Percentiles rank a stretch among this genome's conserved stretches.
Conservation (phyloP, 2,329 filamentous ascomycete genomes). For the Trichophaea hybrida region DNA sequence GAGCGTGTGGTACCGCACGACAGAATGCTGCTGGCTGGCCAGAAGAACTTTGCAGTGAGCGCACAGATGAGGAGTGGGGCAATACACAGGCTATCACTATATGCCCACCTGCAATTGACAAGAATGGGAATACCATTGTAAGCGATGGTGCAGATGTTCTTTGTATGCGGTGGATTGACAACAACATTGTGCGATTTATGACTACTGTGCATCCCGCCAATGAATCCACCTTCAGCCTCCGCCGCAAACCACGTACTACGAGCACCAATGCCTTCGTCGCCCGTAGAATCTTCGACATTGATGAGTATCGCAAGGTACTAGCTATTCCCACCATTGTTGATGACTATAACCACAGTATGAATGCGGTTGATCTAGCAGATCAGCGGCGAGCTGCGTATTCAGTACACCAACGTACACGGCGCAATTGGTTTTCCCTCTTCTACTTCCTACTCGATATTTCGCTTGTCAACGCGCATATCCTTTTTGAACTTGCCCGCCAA, state of each 20-base stretch:
- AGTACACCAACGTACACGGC: background rate
- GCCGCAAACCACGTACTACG: background rate
- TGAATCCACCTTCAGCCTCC: background rate
- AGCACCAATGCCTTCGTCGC: background rate
- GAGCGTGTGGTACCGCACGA: background rate
- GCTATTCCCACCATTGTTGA: background rate
- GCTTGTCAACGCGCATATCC: background rate
- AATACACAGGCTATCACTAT: background rate
- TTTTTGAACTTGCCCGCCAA: background rate
- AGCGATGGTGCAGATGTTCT: background rate
- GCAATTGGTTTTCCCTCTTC: constrained; percentile 4
- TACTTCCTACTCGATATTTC: constrained; percentile 1
- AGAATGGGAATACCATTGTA: too few species aligned
- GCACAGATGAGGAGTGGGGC: background rate
- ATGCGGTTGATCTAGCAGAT: background rate
- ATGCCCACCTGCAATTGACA: background rate
- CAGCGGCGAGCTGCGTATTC: background rate
- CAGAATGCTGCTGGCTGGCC: background rate
- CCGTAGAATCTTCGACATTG: background rate
- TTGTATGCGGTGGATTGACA: background rate
- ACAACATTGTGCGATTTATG: background rate
- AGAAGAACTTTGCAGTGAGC: background rate
- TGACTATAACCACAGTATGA: constrained; percentile 1
- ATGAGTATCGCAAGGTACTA: background rate
- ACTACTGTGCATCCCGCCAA: background rate